These are phyloP conservation scores for Kwoniella shivajii DNA, from an alignment of 1,284 basidiomycete genomes.

Conservation along the genomic window DNA sequence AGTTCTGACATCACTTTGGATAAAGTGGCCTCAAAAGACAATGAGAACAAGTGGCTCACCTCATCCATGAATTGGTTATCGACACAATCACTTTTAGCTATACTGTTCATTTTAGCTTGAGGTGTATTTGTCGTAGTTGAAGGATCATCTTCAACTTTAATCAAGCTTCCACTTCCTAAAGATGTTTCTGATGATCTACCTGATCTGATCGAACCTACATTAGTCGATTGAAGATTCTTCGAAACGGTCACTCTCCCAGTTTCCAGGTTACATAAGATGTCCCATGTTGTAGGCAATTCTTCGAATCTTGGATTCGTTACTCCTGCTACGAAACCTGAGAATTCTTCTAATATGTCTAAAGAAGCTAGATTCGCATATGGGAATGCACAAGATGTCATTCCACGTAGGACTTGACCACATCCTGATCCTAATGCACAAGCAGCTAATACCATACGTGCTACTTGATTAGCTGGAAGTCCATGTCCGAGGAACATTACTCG, in stretches of 20 bases:
- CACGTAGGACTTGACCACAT: conserved; percentile 78
- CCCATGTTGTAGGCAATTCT: conserved; percentile 76
- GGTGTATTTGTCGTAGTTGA: conserved; percentile 10
- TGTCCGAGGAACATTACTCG: conserved; percentile 92
- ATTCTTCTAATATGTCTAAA: conserved; percentile 82
- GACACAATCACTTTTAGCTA: conserved; percentile 64
- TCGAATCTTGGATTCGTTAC: conserved; percentile 97
- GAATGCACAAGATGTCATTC: conserved; percentile 85
- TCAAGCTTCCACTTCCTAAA: conserved; percentile 19
- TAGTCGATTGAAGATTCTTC: conserved; percentile 55
- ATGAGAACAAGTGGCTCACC: conserved; percentile 61
- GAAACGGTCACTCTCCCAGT: conserved; percentile 80
- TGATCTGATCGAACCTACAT: conserved; percentile 19
- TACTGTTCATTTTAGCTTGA: conserved; percentile 25
- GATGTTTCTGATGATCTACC: conserved; percentile 32
- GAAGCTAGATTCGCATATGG: conserved; percentile 90
- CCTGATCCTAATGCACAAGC: conserved; percentile 91
- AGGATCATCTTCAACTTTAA: conserved; percentile 30
- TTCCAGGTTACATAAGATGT: conserved; percentile 86
- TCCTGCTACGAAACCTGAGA: conserved; percentile 89
- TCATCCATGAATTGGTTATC: conserved; percentile 92
- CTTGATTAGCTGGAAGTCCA: conserved; percentile 78
- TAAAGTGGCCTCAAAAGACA: background rate
- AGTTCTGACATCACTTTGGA: background rate
- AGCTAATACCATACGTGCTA: conserved; percentile 86